Conservation (phyloP, 495 filamentous ascomycete species). For the Lophium mytilinum region DNA sequence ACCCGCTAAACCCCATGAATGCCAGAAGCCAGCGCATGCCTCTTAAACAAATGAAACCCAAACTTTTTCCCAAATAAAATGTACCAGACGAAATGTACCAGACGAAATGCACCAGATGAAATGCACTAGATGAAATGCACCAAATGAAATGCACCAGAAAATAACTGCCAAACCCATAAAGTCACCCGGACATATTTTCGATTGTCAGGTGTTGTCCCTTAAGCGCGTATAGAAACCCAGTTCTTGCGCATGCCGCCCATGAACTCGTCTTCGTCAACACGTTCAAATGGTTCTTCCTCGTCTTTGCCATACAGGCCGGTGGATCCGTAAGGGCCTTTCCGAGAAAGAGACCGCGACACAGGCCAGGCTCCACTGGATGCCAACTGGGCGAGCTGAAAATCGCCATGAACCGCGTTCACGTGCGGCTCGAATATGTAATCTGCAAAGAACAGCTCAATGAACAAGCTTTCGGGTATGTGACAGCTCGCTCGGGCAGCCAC, state of each 20-base stretch:
- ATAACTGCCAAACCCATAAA: no score
- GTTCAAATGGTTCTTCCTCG: constrained; percentile 35
- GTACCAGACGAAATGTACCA: no score
- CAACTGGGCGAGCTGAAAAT: constrained; percentile 37
- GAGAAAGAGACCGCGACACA: constrained; percentile 25
- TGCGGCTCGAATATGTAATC: constrained; percentile 43
- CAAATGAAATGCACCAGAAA: no score
- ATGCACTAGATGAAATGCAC: no score
- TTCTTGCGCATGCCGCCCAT: constrained; percentile 33
- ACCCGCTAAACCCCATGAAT: no score
- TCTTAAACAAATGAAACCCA: no score
- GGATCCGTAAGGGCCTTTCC: constrained; percentile 46
- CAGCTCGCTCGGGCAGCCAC: constrained; percentile 19
- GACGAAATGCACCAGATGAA: no score
- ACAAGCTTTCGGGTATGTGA: constrained; percentile 24
- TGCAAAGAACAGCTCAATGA: constrained; percentile 42
- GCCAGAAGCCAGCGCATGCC: no score
- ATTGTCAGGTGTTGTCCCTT: neutral
- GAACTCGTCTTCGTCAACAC: constrained; percentile 40
- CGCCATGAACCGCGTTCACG: constrained; percentile 40
- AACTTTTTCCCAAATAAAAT: no score
- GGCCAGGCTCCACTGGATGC: constrained; percentile 37
- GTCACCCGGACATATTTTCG: no score
- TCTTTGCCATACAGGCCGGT: constrained; percentile 46
- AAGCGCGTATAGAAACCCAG: constrained; percentile 28